These are phyloP conservation scores for Hortiboletus flavorubellus DNA, from an alignment of 768 basidiomycete species.

Conservation along the genomic window DNA sequence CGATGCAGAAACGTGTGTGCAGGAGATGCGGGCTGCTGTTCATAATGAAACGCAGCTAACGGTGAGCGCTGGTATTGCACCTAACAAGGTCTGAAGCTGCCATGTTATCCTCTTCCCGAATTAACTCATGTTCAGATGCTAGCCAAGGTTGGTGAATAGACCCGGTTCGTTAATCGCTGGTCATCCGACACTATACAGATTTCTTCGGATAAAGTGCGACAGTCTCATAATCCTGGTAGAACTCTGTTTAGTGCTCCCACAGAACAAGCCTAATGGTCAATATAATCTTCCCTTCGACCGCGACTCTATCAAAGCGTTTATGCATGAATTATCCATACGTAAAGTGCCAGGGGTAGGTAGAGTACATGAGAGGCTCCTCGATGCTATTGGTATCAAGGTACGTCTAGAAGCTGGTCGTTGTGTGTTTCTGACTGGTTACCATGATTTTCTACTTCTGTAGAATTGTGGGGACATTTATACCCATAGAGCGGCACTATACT, in stretches of 20 bases:
- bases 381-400: slow-evolving; percentile 82
- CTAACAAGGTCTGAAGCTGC: slow-evolving; percentile 71
- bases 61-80: slow-evolving; percentile 92
- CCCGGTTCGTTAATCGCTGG: not conserved
- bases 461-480: slow-evolving; percentile 88
- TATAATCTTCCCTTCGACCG: slow-evolving; percentile 69
- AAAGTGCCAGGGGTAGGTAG: slow-evolving; percentile 89
- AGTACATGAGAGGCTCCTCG: slow-evolving; percentile 84
- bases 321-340: slow-evolving; percentile 77
- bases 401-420: not conserved
- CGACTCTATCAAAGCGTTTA: slow-evolving; percentile 66
- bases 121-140: slow-evolving; percentile 59
- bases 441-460: slow-evolving; percentile 33
- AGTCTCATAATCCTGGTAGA: not conserved
- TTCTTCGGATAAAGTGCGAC: slow-evolving; percentile 79
- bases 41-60: slow-evolving; percentile 80
- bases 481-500: slow-evolving; percentile 65
- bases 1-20: slow-evolving; percentile 70
- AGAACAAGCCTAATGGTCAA: slow-evolving; percentile 97
- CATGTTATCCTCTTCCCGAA: slow-evolving; percentile 10
- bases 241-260: not conserved
- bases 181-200: slow-evolving; percentile 47
- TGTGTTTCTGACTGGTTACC: not conserved
- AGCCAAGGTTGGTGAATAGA: slow-evolving; percentile 73
- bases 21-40: slow-evolving; percentile 71